These are phyloP conservation scores for Salmacisia buchloeana DNA, from an alignment of 1,284 basidiomycete genomes.

Conservation along the genomic window DNA sequence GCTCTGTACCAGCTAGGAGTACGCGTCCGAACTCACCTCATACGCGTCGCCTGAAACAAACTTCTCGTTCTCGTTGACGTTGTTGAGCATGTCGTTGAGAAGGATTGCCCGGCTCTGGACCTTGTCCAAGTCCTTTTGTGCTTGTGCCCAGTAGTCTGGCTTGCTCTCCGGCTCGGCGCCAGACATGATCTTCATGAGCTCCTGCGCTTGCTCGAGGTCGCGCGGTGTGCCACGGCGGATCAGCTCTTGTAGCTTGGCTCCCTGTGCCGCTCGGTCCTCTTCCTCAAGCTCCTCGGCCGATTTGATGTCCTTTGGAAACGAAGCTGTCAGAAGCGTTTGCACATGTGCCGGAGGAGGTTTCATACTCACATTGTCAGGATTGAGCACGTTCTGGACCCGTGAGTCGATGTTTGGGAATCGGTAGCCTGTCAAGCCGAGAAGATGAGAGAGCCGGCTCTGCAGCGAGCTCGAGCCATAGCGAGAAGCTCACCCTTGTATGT, in stretches of 20 bases:
- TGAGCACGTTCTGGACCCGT: slow-evolving; percentile 30
- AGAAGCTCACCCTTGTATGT: slow-evolving; percentile 71
- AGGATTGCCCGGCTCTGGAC: slow-evolving; percentile 89
- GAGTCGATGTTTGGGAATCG: slow-evolving; percentile 46
- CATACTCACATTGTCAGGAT: background rate
- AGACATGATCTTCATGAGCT: slow-evolving; percentile 91
- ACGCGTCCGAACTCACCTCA: slow-evolving; percentile 74
- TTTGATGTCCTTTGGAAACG: slow-evolving; percentile 67
- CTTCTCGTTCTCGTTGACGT: slow-evolving; percentile 66
- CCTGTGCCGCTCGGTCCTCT: slow-evolving; percentile 90
- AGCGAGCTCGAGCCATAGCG: too few relatives aligned
- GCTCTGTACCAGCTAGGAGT: background rate
- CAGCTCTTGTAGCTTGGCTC: slow-evolving; percentile 94
- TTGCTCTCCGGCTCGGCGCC: slow-evolving; percentile 92
- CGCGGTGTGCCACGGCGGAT: slow-evolving; percentile 92
- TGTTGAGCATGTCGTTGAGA: slow-evolving; percentile 93
- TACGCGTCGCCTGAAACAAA: slow-evolving; percentile 76
- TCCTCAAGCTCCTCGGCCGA: slow-evolving; percentile 92
- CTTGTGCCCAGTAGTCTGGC: slow-evolving; percentile 85
- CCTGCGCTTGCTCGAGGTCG: slow-evolving; percentile 90
- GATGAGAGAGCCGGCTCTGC: slow-evolving; percentile 6
- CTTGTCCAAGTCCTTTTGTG: slow-evolving; percentile 83
- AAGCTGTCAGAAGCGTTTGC: background rate
- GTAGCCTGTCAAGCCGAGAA: slow-evolving; percentile 23
- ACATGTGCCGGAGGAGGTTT: background rate